phyloP scores from a whole-genome alignment of 2,329 filamentous ascomycete species.

The Tympanopsis confertula region DNA sequence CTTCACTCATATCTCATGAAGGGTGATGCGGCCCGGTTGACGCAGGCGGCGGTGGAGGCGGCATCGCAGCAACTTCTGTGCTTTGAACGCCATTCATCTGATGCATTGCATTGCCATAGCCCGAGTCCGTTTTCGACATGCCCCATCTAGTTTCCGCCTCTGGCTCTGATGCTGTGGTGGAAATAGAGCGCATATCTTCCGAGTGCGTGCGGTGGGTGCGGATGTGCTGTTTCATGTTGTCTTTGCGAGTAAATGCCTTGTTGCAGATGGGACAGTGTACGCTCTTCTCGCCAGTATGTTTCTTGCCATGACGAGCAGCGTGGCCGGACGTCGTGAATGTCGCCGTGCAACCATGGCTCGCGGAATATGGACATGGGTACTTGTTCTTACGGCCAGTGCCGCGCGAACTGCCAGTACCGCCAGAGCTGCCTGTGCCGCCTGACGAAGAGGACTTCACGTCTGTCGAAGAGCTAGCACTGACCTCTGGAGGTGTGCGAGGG shows the following conservation, averaged over 20 bases:
- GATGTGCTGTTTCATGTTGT: conserved; percentile 61
- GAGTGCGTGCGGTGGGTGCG: conserved; percentile 36
- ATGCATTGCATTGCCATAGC: no score
- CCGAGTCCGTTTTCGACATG: no score
- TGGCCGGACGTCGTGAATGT: conserved; percentile 59
- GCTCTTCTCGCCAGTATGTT: conserved; percentile 58
- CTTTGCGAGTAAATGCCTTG: conserved; percentile 57
- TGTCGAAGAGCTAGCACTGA: no score
- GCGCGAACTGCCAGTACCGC: conserved; percentile 7
- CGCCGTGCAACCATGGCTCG: conserved; percentile 43
- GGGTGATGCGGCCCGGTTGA: no score
- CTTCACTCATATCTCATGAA: no score
- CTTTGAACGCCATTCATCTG: no score
- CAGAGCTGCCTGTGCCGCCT: background rate
- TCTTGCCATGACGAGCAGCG: conserved; percentile 56
- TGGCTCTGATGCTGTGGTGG: no score
- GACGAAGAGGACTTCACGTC: background rate
- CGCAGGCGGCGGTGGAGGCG: no score
- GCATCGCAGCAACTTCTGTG: no score
- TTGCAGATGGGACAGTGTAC: conserved; percentile 57
- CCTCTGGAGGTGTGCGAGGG: no score
- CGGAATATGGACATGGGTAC: conserved; percentile 53
- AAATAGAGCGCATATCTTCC: background rate
- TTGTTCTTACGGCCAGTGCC: conserved; percentile 41
- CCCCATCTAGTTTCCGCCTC: no score